A percentile compares a stretch with the other conserved stretches of the same genome.
These are phyloP conservation scores for Avena atlantica DNA, from an alignment of 176 grass and related monocot genomes.

Conservation along the genomic window DNA sequence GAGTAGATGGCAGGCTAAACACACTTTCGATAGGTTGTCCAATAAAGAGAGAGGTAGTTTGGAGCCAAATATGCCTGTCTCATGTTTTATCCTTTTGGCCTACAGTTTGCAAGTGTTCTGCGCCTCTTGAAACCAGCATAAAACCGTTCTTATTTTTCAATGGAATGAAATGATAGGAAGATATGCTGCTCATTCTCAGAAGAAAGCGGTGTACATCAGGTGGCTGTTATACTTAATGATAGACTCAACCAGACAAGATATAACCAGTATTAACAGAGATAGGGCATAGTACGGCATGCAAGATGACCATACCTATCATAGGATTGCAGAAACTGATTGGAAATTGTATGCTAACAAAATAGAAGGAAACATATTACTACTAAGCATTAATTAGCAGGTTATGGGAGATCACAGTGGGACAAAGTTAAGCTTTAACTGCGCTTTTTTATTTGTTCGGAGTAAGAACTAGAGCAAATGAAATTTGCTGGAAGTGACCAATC, in stretches of 20 bases:
- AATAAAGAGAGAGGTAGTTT: background rate
- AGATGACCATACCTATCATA: background rate
- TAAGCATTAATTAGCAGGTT: background rate
- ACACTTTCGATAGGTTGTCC: background rate
- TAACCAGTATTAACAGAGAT: background rate
- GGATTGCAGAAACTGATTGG: background rate
- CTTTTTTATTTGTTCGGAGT: background rate
- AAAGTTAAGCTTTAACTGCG: background rate
- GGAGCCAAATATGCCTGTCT: too few species aligned
- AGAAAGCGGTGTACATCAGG: background rate
- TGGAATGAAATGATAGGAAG: background rate
- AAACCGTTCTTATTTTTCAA: background rate
- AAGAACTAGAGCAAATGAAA: background rate
- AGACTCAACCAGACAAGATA: background rate
- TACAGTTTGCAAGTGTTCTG: background rate
- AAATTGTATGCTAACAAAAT: background rate
- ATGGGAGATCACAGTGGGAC: background rate
- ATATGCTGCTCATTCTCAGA: background rate
- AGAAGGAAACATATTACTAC: background rate
- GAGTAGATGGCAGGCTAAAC: background rate
- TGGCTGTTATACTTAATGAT: background rate
- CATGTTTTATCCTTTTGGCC: background rate
- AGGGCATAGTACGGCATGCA: background rate
- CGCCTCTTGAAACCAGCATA: background rate
- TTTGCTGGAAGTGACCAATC: background rate